Percentiles rank a stretch among this genome's conserved stretches.
These are phyloP conservation scores for Raffaelea albimanens DNA, from an alignment of 2,329 filamentous ascomycete genomes.

Conservation along the genomic window DNA sequence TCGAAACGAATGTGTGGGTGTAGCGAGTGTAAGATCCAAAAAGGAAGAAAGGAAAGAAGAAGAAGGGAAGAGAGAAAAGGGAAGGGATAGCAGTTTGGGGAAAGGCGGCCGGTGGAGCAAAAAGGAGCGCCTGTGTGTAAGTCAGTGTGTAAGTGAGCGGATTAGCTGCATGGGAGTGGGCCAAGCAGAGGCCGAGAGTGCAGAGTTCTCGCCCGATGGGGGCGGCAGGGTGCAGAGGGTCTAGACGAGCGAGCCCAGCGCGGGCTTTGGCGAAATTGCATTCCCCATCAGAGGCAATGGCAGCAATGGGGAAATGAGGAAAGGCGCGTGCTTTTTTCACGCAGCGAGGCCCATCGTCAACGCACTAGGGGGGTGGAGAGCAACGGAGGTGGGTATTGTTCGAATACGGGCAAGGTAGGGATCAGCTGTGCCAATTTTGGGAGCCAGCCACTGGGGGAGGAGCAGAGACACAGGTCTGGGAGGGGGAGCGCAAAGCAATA, in stretches of 20 bases:
- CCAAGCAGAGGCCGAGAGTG: neutral
- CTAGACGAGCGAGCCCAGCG: neutral
- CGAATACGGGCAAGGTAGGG: too few relatives aligned
- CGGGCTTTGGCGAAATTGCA: slow-evolving; percentile 5
- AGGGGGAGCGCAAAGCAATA: too few relatives aligned
- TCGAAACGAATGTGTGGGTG: slow-evolving; percentile 1
- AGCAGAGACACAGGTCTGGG: neutral
- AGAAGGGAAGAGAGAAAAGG: neutral
- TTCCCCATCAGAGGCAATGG: slow-evolving; percentile 5
- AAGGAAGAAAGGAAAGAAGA: slow-evolving; percentile 8
- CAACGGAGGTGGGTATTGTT: too few relatives aligned
- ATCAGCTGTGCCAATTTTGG: neutral
- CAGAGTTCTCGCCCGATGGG: neutral
- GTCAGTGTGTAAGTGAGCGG: neutral
- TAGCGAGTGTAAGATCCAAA: slow-evolving; percentile 13
- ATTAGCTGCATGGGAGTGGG: neutral
- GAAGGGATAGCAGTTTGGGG: slow-evolving; percentile 1
- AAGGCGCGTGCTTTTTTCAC: slow-evolving; percentile 1
- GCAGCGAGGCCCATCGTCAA: neutral
- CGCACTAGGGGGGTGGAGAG: too few relatives aligned
- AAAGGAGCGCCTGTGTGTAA: neutral
- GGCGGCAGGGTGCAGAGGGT: too few relatives aligned
- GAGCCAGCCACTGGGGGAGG: neutral
- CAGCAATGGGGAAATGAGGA: slow-evolving; percentile 7
- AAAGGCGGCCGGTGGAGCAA: neutral